phyloP scores from a whole-genome alignment of 306 rosid species.

The Corylus heterophylla region DNA sequence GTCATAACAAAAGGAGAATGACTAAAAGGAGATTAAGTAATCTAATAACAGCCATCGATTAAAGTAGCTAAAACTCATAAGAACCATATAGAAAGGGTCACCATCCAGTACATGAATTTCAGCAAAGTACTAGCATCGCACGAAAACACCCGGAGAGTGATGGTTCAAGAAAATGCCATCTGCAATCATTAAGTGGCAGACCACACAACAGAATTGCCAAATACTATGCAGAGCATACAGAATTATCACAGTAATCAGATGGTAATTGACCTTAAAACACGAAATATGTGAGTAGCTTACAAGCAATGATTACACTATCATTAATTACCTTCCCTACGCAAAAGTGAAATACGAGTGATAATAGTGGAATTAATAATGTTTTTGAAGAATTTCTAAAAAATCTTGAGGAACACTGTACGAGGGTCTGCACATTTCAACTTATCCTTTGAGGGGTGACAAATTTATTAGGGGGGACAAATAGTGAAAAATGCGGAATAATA shows the following conservation, averaged over 20 bases:
- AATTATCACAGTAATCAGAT: background rate
- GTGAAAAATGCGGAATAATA: too few relatives aligned
- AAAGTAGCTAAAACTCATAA: background rate
- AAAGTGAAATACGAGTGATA: too few relatives aligned
- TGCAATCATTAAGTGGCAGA: background rate
- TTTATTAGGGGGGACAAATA: too few relatives aligned
- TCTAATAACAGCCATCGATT: background rate
- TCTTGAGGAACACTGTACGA: too few relatives aligned
- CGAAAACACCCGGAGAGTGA: constrained; percentile 8
- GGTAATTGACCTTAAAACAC: background rate
- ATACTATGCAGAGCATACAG: constrained; percentile 11
- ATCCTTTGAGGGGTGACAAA: too few relatives aligned
- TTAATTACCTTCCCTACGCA: too few relatives aligned
- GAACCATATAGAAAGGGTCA: background rate
- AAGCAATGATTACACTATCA: too few relatives aligned
- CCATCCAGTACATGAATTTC: background rate
- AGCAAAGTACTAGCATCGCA: background rate
- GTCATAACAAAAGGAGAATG: background rate
- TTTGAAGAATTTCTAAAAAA: too few relatives aligned
- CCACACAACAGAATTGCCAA: background rate
- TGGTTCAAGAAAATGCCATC: background rate
- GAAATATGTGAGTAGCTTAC: too few relatives aligned
- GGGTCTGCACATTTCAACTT: too few relatives aligned
- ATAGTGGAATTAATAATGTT: too few relatives aligned
- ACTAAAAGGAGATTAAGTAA: background rate